phyloP scores from a whole-genome alignment of 2,329 filamentous ascomycete species.

The Alternaria sp. region DNA sequence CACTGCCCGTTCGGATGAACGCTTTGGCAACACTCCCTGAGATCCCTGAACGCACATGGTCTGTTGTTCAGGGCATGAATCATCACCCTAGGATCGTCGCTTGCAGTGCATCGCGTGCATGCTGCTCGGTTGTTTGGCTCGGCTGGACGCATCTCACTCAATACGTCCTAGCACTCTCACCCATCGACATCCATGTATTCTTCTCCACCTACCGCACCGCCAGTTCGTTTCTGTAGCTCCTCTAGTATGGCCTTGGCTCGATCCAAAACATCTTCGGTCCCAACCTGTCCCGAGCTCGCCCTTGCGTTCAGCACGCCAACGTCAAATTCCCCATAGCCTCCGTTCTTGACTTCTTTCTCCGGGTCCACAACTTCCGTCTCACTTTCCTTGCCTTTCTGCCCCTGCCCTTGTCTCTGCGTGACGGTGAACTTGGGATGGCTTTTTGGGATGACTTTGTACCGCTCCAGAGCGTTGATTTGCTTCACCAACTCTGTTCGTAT shows the following conservation, averaged over 20 bases:
- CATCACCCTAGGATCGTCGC: neutral
- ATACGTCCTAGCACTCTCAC: constrained; percentile 11
- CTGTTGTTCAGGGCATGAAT: neutral
- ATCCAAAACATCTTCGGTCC: constrained; percentile 82
- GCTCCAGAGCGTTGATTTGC: constrained; percentile 44
- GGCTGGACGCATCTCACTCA: neutral
- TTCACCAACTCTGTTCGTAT: constrained; percentile 37
- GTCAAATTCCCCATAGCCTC: constrained; percentile 69
- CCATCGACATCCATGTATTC: constrained; percentile 34
- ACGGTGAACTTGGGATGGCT: constrained; percentile 31
- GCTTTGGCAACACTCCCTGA: neutral
- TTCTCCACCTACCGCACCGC: constrained; percentile 14
- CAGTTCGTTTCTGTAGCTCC: constrained; percentile 32
- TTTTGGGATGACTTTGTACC: constrained; percentile 44
- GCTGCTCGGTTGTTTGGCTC: neutral
- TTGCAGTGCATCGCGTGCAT: neutral
- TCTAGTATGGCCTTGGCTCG: constrained; percentile 66
- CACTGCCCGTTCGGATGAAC: neutral
- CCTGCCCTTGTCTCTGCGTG: constrained; percentile 7
- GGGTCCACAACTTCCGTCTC: constrained; percentile 26
- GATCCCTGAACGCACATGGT: neutral
- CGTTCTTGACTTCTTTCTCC: constrained; percentile 52
- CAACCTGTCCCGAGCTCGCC: constrained; percentile 80
- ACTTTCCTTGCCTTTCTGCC: constrained; percentile 17
- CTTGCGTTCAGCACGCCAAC: constrained; percentile 90